Evolutionary conservation across 345 rosid genomes (phyloP), one percentile per base, ranked within the genome.

Genomic region (Anastatica hierochuntica): DNA sequence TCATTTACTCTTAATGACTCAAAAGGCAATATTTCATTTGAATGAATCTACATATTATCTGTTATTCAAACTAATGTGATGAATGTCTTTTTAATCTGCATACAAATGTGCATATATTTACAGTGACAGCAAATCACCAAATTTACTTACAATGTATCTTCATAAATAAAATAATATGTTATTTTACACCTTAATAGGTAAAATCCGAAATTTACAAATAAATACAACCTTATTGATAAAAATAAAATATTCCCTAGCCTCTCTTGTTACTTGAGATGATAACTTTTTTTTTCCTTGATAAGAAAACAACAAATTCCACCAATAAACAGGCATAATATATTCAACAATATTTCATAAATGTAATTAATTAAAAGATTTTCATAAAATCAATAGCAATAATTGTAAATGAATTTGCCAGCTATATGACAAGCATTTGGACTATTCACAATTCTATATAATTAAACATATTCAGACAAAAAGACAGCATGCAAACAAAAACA

Each of bases 391-490:
- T 15, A 31, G 5, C 7, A 35, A 24, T 12, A 6, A 1, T 17
- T 58, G 1, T 2, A 8, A 17, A 24, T 36, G 3, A 20, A 14
- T 39, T 20, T 52, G 12, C 23, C 53, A 52, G 5, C 23, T 43
- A 12, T 1, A 24, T 43, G 21, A 16, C 30, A 51, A 14, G 8
- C 7, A 30, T 30, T 46, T 46, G 16, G 24, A 50, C 41, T 20
- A 13, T 10, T 18, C 17, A 40, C 43, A 44, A 31, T 14, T 27
- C 61, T 51, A 40, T 64, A 54, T 63, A 29, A 29, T 8, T 19
- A 31, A 55, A 64, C 36, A 13, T 10, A 21, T 7, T 15, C 34
- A 1, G 36, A 55, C 4, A 19, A 39, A 16, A 27, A 18, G 7
- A 35, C 5, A 43, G n/a, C n/a, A n/a, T 3, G 11, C 45, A 48